These are phyloP conservation scores for Tulasnella sp. DNA, from an alignment of 768 basidiomycete species.

Conservation along the genomic window DNA sequence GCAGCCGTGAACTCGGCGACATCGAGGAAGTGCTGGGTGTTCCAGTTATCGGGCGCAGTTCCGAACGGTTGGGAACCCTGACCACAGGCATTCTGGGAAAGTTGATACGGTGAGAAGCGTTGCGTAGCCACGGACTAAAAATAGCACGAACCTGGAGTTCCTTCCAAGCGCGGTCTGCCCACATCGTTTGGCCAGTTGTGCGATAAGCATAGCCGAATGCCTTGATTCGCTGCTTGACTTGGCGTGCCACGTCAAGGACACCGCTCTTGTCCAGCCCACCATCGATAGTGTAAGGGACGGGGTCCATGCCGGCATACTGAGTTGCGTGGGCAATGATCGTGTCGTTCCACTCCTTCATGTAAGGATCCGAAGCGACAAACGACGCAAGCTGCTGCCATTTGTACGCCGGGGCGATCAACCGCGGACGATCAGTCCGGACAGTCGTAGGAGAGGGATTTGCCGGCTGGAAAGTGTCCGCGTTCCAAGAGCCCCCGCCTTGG, in stretches of 20 bases:
- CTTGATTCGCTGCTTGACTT: constrained; percentile 84
- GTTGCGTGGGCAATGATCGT: constrained; percentile 86
- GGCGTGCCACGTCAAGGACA: constrained; percentile 80
- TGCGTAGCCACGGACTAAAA: neutral
- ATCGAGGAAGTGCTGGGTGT: constrained; percentile 83
- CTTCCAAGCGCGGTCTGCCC: constrained; percentile 71
- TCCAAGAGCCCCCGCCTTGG: constrained; percentile 53
- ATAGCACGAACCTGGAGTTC: constrained; percentile 59
- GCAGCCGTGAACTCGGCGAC: constrained; percentile 80
- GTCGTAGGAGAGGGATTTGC: constrained; percentile 45
- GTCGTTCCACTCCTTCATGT: constrained; percentile 77
- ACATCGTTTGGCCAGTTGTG: constrained; percentile 84
- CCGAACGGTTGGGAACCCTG: constrained; percentile 58
- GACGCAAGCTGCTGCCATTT: constrained; percentile 75
- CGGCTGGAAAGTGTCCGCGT: constrained; percentile 62
- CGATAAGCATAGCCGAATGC: constrained; percentile 83
- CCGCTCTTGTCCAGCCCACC: constrained; percentile 55
- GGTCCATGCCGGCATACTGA: constrained; percentile 46
- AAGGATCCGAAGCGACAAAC: constrained; percentile 72
- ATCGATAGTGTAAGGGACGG: constrained; percentile 62
- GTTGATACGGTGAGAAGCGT: constrained; percentile 1
- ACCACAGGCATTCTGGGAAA: constrained; percentile 55
- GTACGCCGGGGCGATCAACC: constrained; percentile 80
- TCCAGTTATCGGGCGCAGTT: constrained; percentile 58
- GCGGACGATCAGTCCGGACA: constrained; percentile 69